phyloP scores from a whole-genome alignment of 139 green algal species.

The Closterium sp. region DNA sequence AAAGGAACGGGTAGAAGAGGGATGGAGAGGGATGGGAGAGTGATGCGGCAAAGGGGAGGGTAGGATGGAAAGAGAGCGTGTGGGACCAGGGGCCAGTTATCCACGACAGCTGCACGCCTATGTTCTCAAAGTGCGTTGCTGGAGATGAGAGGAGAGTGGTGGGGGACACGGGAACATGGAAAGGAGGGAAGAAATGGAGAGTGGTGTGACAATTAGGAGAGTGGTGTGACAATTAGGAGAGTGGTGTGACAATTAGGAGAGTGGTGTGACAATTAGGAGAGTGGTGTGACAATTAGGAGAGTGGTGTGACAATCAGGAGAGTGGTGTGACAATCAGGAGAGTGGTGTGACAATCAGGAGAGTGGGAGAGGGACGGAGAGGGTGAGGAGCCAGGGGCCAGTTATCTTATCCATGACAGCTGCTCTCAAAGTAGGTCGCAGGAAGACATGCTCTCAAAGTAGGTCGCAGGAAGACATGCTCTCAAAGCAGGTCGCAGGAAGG shows the following conservation, averaged over 20 bases:
- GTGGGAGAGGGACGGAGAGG: neutral
- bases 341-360: neutral
- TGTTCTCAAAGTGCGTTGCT: conserved; percentile 42
- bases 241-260: neutral
- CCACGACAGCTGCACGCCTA: conserved; percentile 38
- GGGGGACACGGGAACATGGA: neutral
- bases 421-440: no score
- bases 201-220: neutral
- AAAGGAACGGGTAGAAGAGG: no score
- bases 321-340: no score
- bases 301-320: neutral
- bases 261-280: no score
- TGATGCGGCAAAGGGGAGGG: no score
- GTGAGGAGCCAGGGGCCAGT: neutral
- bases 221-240: no score
- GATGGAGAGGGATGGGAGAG: neutral
- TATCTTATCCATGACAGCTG: no score
- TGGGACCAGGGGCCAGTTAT: conserved; percentile 74
- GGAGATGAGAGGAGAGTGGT: neutral
- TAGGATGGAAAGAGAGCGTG: conserved; percentile 80
- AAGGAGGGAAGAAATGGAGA: neutral
- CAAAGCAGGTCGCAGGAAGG: neutral
- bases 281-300: neutral
- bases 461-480: neutral
- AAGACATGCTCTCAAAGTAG: neutral